phyloP scores from a whole-genome alignment of 139 green algal species.

The Medakamo hakoo region DNA sequence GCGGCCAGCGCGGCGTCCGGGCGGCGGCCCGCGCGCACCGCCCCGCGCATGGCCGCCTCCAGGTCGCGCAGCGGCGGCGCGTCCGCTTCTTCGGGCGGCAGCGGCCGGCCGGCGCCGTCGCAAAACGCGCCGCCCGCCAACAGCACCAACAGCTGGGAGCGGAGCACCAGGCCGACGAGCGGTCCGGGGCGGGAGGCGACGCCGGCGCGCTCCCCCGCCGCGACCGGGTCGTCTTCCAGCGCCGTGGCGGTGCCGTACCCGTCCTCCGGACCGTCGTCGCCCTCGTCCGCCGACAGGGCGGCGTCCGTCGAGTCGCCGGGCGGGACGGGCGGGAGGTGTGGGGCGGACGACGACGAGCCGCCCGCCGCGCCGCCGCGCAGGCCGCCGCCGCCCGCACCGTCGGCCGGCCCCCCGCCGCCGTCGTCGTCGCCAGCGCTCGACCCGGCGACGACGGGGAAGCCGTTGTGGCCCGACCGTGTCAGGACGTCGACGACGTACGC shows the following conservation, averaged over 20 bases:
- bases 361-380: too few species aligned
- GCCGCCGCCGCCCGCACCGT: too few species aligned
- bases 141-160: constrained; percentile 67
- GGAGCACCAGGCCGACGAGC: constrained; percentile 65
- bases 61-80: constrained; percentile 8
- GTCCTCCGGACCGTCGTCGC: too few species aligned
- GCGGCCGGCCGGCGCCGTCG: constrained; percentile 20
- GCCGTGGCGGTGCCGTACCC: too few species aligned
- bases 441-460: constrained; percentile 59
- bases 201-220: neutral
- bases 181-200: constrained; percentile 6
- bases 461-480: constrained; percentile 55
- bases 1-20: too few species aligned
- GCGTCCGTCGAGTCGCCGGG: too few species aligned
- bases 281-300: too few species aligned
- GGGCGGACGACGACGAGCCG: too few species aligned
- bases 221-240: neutral
- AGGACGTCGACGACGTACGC: constrained; percentile 43
- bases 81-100: neutral
- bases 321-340: too few species aligned
- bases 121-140: constrained; percentile 42
- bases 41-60: too few species aligned
- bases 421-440: neutral
- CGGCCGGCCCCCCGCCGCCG: too few species aligned
- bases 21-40: too few species aligned